phyloP scores from a whole-genome alignment of 371 early-diverging fungal genomes.

The Syncephalis fuscata region DNA sequence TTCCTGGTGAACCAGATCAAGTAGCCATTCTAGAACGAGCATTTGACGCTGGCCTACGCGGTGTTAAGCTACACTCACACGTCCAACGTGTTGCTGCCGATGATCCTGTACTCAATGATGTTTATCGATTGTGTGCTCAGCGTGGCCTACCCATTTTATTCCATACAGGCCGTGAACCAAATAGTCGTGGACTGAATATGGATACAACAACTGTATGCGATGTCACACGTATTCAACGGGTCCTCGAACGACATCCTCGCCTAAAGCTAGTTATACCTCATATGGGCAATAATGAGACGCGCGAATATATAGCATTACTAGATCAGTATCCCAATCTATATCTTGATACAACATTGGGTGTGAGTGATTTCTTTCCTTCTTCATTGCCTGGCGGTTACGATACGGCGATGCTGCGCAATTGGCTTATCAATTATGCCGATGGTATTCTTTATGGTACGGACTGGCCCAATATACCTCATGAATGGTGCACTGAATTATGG shows the following conservation, averaged over 20 bases:
- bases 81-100: conserved; percentile 15
- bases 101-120: conserved; percentile 16
- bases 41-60: conserved; percentile 10
- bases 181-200: conserved; percentile 12
- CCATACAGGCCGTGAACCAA: conserved; percentile 16
- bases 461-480: conserved; percentile 17
- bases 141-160: conserved; percentile 12
- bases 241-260: conserved; percentile 10
- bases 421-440: conserved; percentile 10
- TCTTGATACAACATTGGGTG: conserved; percentile 16
- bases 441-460: conserved; percentile 18
- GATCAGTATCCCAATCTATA: conserved; percentile 15
- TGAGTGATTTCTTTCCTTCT: conserved; percentile 9
- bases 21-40: conserved; percentile 13
- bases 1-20: conserved; percentile 16
- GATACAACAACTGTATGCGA: conserved; percentile 16
- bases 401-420: conserved; percentile 6
- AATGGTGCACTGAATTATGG: conserved; percentile 14
- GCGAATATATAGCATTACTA: conserved; percentile 14
- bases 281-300: conserved; percentile 15
- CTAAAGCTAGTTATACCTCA: conserved; percentile 15
- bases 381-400: conserved; percentile 5
- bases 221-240: conserved; percentile 12
- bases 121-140: conserved; percentile 12
- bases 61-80: conserved; percentile 19